Evolutionary conservation across 768 basidiomycete species (phyloP).

Genomic region (Ephemerocybe angulata): DNA sequence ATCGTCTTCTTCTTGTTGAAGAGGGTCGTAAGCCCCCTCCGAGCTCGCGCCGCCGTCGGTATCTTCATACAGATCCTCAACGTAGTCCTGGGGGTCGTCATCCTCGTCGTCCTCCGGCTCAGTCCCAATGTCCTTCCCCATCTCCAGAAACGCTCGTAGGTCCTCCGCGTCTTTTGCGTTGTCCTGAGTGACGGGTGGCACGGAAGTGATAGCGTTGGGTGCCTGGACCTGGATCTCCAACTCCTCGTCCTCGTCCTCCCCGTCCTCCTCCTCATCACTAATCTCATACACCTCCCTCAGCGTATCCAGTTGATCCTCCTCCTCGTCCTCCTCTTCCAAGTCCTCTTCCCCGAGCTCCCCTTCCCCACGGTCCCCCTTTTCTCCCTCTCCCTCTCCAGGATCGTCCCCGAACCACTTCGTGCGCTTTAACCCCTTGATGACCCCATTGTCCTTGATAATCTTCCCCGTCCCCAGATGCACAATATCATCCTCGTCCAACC

Average conservation of each 20-base stretch:
- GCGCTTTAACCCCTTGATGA: conserved; percentile 44
- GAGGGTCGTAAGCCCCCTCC: neutral
- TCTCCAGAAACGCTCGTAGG: conserved; percentile 62
- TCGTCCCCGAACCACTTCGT: conserved; percentile 52
- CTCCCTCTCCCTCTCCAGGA: conserved; percentile 31
- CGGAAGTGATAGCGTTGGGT: neutral
- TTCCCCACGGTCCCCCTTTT: conserved; percentile 34
- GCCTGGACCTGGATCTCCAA: conserved; percentile 19
- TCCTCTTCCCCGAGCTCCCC: conserved; percentile 46
- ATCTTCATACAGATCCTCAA: conserved; percentile 9
- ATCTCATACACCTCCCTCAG: conserved; percentile 39
- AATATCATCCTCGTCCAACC: conserved; percentile 77
- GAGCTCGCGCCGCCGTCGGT: conserved; percentile 5
- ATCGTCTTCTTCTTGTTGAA: neutral
- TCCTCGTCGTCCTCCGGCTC: conserved; percentile 46
- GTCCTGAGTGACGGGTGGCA: conserved; percentile 14
- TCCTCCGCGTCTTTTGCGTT: conserved; percentile 52
- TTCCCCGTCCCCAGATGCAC: conserved; percentile 60
- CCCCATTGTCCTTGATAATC: conserved; percentile 69
- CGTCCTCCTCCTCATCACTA: conserved; percentile 26
- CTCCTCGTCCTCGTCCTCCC: conserved; percentile 25
- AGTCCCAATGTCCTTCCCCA: conserved; percentile 52
- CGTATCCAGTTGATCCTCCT: conserved; percentile 54
- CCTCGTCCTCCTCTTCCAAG: conserved; percentile 15
- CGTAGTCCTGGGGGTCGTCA: conserved; percentile 19